These are phyloP conservation scores for Akanthomyces dipterigenus DNA, from an alignment of 2,329 filamentous ascomycete species.

Conservation along the genomic window DNA sequence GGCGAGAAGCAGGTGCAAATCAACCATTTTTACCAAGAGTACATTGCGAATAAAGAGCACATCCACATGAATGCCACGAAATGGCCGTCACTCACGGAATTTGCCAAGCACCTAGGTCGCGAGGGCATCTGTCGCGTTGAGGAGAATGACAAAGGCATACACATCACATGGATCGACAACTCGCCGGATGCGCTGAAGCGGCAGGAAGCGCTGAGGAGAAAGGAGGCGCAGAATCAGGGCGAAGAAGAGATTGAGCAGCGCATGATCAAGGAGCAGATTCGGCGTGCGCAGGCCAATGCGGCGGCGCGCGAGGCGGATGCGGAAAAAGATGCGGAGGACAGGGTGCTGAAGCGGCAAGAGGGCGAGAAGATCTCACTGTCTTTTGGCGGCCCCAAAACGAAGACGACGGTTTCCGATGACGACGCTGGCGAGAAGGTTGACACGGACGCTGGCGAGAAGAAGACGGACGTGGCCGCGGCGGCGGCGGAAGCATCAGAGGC, in stretches of 20 bases:
- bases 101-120: slow-evolving; percentile 76
- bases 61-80: slow-evolving; percentile 91
- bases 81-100: slow-evolving; percentile 83
- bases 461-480: slow-evolving; percentile 10
- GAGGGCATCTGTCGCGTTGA: slow-evolving; percentile 88
- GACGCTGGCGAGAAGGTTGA: slow-evolving; percentile 18
- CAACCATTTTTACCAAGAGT: slow-evolving; percentile 93
- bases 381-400: slow-evolving; percentile 47
- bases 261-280: slow-evolving; percentile 77
- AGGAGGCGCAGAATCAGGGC: slow-evolving; percentile 80
- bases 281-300: slow-evolving; percentile 55
- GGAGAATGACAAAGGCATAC: slow-evolving; percentile 78
- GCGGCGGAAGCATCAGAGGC: neutral
- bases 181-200: slow-evolving; percentile 76
- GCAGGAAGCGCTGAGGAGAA: slow-evolving; percentile 73
- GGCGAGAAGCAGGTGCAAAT: slow-evolving; percentile 84
- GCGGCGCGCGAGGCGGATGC: slow-evolving; percentile 34
- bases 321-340: slow-evolving; percentile 34
- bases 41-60: slow-evolving; percentile 82
- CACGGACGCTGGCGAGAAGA: slow-evolving; percentile 11
- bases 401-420: slow-evolving; percentile 15
- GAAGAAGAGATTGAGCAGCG: slow-evolving; percentile 85
- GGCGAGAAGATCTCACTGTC: slow-evolving; percentile 72
- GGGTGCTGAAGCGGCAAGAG: slow-evolving; percentile 52
- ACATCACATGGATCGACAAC: slow-evolving; percentile 87